Base-by-base conservation (phyloP, 371 early-diverging fungal genomes). In the Mucor piriformis region DNA sequence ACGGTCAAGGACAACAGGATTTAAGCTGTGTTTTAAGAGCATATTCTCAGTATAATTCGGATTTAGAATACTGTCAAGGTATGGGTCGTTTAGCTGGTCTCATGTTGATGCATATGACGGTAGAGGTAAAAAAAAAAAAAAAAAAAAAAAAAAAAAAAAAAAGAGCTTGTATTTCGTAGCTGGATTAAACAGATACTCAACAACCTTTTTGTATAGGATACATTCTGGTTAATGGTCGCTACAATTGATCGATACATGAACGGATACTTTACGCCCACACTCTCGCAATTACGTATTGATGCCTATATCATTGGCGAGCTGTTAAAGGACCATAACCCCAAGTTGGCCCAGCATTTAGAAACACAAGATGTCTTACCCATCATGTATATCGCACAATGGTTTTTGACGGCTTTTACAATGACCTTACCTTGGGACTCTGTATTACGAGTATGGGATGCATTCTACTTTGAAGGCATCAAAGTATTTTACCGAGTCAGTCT, bases 1-100 rank as follows among this genome's bases (percentile, higher is more conserved):
- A 84, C 48, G 85, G 92, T 0, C 83, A 80, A 38, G 92, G 90
- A 1, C 91, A 90, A 63, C 66, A 72, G 11, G 86, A 90, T 66
- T 65, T 97, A 12, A 77, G 88, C 16, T 73, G 76, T 8, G 75
- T 96, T 1, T 78, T 97, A 16, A 83, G 86, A 42, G 95, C 95
- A 0, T 98, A 95, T 67, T 92, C 96, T 0, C 89, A 93, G 21
- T 92, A 93, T 71, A 92, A 96, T 63, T 83, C 88, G 0, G 73
- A 81, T n/a, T 79, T 97, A 6, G 98, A 95, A 24, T 98, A 98
- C 69, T 96, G 97, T 67, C 97, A 97, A 72, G 98, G 98, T 5
- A 95, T 98, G 95, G 94, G 95, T 5, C 87, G 94, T 38, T 61
- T 98, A 47, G 96, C 88, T 3, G 97, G 97, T 0, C 82, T 94